Base-by-base conservation (phyloP, 2,329 filamentous ascomycete species). In the Parastagonospora nodorum region DNA sequence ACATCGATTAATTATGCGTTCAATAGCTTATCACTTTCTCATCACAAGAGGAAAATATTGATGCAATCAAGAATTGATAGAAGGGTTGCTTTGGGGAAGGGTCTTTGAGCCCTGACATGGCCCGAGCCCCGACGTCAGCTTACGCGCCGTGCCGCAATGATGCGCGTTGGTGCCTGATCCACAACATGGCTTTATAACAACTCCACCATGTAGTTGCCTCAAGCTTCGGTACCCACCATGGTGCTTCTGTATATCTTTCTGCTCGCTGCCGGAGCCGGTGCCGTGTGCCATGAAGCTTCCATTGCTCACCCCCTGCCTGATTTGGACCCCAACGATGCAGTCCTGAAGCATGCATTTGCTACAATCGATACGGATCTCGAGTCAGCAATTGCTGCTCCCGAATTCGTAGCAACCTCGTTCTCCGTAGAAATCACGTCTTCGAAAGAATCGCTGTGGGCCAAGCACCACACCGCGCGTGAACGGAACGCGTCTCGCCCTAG, bases 341-440 rank as follows among this genome's bases (percentile, higher is more conserved):
- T 66, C 2, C 61, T 74, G 6, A 48, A 61, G 43, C 33, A 64
- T 33, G 68, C 68, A 19, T 73, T 75, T 39, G 50, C 58, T 2
- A 37, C 55, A n/a, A 67, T 77, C 42, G 53, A 61, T 27, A 41
- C 48, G 4, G 57, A 62, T 1, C 52, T 75, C 11, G 55, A 56
- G 1, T 53, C 58, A 7, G 46, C 68, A 8, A 53, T 71, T 11
- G 60, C 59, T n/a, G 60, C 53, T 5, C 57, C 67, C 6, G 53
- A 73, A 44, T 75, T 64, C 51, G 60, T 61, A 16, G 56, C 64
- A 29, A 68, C 68, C 2, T 77, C 75, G 1, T 75, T 74, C 53
- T 77, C 76, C 1, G 53, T 77, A 39, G 72, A 73, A 38, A 53
- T 77, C 14, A 77, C 75, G 1, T 76, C 75, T 1, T 61, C 63